These are phyloP conservation scores for Achlya hypogyna DNA, from an alignment of 352 stramenopile genomes.

Conservation along the genomic window DNA sequence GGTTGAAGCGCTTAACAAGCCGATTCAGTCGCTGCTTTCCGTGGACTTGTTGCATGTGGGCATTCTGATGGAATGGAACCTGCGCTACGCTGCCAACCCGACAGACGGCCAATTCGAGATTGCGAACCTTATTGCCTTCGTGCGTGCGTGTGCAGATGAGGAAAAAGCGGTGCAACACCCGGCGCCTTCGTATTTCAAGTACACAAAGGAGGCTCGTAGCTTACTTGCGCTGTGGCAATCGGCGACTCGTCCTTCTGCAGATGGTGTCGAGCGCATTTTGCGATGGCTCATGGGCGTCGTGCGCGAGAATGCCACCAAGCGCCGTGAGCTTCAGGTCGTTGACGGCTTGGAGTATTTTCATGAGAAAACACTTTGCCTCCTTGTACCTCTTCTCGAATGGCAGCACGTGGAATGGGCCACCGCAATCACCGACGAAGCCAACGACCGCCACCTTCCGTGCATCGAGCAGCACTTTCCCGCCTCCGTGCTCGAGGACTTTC, in stretches of 20 bases:
- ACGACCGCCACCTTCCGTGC: background rate
- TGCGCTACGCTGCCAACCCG: background rate
- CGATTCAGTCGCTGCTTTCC: background rate
- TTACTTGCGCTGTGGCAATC: conserved; percentile 2
- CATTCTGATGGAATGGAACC: background rate
- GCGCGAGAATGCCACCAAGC: background rate
- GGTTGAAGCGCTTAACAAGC: background rate
- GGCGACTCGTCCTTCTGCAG: background rate
- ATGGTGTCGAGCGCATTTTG: background rate
- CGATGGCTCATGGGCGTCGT: background rate
- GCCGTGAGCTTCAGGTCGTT: background rate
- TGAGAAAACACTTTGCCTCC: background rate
- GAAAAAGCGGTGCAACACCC: background rate
- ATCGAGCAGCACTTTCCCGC: background rate
- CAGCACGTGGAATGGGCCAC: background rate
- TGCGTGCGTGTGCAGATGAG: background rate
- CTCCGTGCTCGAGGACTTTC: background rate
- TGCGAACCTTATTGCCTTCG: background rate
- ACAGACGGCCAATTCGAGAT: conserved; percentile 6
- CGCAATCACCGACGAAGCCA: background rate
- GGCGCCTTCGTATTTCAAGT: background rate
- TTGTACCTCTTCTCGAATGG: background rate
- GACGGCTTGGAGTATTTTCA: background rate
- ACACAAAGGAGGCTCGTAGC: conserved; percentile 8
- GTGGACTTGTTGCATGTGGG: conserved; percentile 15